Evolutionary conservation across 805 yeast species (phyloP), one percentile per base, ranked within the genome.

Genomic region (Blastobotrys chiropterorum): DNA sequence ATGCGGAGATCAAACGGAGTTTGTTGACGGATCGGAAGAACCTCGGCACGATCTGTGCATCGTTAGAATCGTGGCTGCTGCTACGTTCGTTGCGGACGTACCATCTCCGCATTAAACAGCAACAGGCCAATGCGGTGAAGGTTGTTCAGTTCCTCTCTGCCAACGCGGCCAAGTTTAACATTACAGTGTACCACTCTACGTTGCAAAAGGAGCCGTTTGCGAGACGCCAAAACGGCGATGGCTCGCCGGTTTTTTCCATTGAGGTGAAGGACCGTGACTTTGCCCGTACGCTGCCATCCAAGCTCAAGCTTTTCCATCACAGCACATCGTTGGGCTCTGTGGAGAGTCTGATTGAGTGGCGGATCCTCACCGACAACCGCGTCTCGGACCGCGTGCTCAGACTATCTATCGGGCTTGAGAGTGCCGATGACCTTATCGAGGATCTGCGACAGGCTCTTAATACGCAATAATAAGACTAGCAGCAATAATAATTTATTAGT

Each of bases 301-400:
- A 73, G 53, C 71, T 89, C 54, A 78, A 80, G 58, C 79, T 78
- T 56, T 89, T 90, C 72, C 85, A 83, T 59, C 98, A 90, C 68
- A 95, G 97, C 2, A 90, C 97, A 0, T 88, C 96, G 1, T 72
- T 92, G 22, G 97, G 97, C 40, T 96, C 97, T 19, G 86, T 86
- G 11, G 97, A 92, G 68, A 85, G 95, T 45, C 72, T 90, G 62
- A 81, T 90, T 53, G 97, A 90, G 67, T 89, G 96, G 96, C 80
- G 97, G 63, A 83, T 88, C 0, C 63, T 90, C 69, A 77, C 84
- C 20, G 92, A 90, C 63, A 64, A 77, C 1, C 57, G 69, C 2
- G 84, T 82, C 13, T 72, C 77, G 17, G 76, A 78, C 19, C 76
- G 78, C 0, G 65, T 89, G 46, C 67, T 90, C 40, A 77, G 97